These are phyloP conservation scores for Globisporangium splendens DNA, from an alignment of 352 stramenopile species.

Conservation along the genomic window DNA sequence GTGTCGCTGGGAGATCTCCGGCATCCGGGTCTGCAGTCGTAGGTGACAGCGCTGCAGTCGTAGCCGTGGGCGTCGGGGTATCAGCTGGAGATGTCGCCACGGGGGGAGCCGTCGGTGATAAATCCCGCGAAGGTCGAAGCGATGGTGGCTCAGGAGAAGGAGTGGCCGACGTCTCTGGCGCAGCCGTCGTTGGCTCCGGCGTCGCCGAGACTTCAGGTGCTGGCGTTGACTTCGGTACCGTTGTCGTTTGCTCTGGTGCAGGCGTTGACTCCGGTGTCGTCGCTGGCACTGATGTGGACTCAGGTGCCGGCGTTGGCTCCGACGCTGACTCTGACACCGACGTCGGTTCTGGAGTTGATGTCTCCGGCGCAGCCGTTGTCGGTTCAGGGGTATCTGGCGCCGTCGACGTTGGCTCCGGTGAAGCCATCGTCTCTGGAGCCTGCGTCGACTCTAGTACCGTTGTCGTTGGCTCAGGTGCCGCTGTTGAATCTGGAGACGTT, in stretches of 20 bases:
- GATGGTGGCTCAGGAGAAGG: no score
- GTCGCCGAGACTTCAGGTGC: no score
- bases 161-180: not conserved
- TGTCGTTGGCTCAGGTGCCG: not conserved
- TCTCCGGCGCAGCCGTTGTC: not conserved
- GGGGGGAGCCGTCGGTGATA: no score
- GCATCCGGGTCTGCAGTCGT: conserved; percentile 4
- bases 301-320: not conserved
- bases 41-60: not conserved
- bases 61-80: not conserved
- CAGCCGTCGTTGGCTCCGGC: not conserved
- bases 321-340: no score
- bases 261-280: not conserved
- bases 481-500: no score
- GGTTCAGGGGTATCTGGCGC: not conserved
- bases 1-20: conserved; percentile 1
- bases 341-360: not conserved
- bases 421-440: no score
- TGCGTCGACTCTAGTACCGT: no score
- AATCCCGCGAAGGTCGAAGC: no score
- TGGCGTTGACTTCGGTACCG: not conserved
- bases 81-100: no score
- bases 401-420: conserved; percentile 3
- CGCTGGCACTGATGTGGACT: no score
- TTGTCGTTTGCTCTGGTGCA: not conserved